phyloP scores from a whole-genome alignment of 495 filamentous ascomycete species.

The Bathelium albidoporum region DNA sequence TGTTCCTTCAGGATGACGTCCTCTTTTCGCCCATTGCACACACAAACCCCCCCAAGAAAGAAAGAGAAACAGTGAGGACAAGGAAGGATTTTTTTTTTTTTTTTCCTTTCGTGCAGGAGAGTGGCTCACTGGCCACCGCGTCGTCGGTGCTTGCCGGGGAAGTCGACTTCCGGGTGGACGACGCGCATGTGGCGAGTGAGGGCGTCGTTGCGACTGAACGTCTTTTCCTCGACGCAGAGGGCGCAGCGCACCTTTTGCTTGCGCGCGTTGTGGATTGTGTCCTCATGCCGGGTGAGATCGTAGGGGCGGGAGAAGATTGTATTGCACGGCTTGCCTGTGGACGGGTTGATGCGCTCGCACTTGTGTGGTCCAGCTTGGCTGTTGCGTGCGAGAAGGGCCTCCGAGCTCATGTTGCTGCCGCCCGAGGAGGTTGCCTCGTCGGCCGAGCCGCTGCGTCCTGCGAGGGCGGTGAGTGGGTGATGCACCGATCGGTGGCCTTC shows the following conservation, averaged over 20 bases:
- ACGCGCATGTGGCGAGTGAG: constrained; percentile 88
- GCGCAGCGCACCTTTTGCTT: constrained; percentile 96
- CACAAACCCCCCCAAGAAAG: neutral
- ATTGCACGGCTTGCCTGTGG: constrained; percentile 92
- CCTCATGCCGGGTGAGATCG: constrained; percentile 93
- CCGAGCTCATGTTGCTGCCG: constrained; percentile 39
- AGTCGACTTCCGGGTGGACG: constrained; percentile 77
- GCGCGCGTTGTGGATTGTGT: constrained; percentile 89
- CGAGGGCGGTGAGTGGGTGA: constrained; percentile 13
- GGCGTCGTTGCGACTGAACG: constrained; percentile 85
- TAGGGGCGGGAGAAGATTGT: constrained; percentile 95
- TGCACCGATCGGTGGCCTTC: constrained; percentile 62
- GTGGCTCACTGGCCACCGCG: constrained; percentile 11
- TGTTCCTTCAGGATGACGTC: no score
- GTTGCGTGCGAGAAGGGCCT: constrained; percentile 47
- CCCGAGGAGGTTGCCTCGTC: neutral
- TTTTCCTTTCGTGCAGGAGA: neutral
- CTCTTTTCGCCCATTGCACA: neutral
- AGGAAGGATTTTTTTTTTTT: neutral
- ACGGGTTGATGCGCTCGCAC: constrained; percentile 88
- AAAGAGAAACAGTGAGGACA: neutral
- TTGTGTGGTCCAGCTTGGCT: constrained; percentile 81
- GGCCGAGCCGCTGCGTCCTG: neutral
- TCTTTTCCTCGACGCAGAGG: constrained; percentile 94
- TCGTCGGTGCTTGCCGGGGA: constrained; percentile 51